Conservation (phyloP, 805 yeast genomes). For the Kluyveromyces aestuarii region DNA sequence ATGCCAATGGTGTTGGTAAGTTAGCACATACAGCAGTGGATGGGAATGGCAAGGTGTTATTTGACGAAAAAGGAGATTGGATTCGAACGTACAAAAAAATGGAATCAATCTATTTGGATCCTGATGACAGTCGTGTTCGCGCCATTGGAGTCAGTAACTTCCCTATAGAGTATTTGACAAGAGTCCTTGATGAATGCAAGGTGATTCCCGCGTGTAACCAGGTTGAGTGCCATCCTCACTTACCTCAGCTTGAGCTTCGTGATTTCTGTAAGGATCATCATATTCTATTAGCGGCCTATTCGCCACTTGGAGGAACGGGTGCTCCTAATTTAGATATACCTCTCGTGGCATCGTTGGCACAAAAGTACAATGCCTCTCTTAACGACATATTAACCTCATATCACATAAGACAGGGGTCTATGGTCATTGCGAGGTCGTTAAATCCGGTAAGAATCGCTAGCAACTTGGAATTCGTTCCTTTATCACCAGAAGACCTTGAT, state of each 20-base stretch:
- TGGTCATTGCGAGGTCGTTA: constrained; percentile 61
- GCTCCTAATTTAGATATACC: constrained; percentile 54
- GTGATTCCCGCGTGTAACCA: constrained; percentile 49
- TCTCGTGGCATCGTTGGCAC: constrained; percentile 42
- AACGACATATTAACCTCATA: constrained; percentile 57
- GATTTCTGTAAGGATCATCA: constrained; percentile 44
- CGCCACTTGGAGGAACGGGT: constrained; percentile 57
- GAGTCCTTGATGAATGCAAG: constrained; percentile 34
- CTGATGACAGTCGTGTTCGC: constrained; percentile 36
- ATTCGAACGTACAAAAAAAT: constrained; percentile 46
- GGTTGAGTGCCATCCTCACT: constrained; percentile 64
- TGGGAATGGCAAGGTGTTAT: constrained; percentile 28
- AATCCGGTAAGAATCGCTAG: constrained; percentile 51
- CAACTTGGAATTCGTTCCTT: constrained; percentile 31
- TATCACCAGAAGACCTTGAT: constrained; percentile 36
- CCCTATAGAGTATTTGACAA: constrained; percentile 31
- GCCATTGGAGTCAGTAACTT: constrained; percentile 56
- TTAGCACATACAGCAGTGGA: constrained; percentile 22
- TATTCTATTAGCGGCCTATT: constrained; percentile 46
- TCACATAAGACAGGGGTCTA: constrained; percentile 52
- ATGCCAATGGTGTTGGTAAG: constrained; percentile 17
- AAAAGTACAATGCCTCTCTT: constrained; percentile 42
- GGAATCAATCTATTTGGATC: constrained; percentile 25
- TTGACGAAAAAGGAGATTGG: constrained; percentile 35
- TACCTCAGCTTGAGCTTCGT: constrained; percentile 53